Evolutionary conservation across 1,139 yeast species (phyloP).

Genomic region (Ogataea hybrid): DNA sequence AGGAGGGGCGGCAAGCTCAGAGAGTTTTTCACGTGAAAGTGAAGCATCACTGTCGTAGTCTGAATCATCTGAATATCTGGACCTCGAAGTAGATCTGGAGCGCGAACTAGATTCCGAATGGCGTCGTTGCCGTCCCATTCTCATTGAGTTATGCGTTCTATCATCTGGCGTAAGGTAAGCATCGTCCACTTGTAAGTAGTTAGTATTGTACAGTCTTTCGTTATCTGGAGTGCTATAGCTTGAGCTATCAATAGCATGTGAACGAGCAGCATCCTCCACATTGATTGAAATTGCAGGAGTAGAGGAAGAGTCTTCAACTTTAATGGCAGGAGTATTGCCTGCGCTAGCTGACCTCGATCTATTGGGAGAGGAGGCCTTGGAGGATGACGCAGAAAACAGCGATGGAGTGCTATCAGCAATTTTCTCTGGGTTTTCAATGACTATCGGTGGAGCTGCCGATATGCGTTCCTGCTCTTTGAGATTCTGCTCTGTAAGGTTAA

Average conservation of each 20-base stretch:
- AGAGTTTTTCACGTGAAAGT: constrained; percentile 52
- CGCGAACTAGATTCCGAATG: constrained; percentile 22
- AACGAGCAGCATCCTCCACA: constrained; percentile 3
- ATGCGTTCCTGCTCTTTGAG: constrained; percentile 17
- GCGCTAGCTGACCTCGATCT: constrained; percentile 21
- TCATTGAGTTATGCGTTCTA: constrained; percentile 24
- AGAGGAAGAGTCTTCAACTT: constrained; percentile 24
- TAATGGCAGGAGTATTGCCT: constrained; percentile 21
- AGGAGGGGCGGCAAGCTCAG: constrained; percentile 50
- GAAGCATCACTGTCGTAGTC: constrained; percentile 26
- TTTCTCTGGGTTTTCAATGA: constrained; percentile 24
- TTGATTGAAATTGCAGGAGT: constrained; percentile 4
- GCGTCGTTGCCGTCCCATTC: constrained; percentile 28
- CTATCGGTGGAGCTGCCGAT: constrained; percentile 13
- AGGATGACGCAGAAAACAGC: constrained; percentile 26
- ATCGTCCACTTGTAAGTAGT: constrained; percentile 6
- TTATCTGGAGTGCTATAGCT: constrained; percentile 8
- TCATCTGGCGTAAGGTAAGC: constrained; percentile 22
- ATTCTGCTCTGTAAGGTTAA: constrained; percentile 24
- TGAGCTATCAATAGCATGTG: background rate
- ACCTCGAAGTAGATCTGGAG: constrained; percentile 25
- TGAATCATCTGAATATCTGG: constrained; percentile 23
- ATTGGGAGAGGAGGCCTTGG: constrained; percentile 18
- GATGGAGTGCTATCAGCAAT: constrained; percentile 31
- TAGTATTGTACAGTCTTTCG: constrained; percentile 1